phyloP scores from a whole-genome alignment of 2,329 filamentous ascomycete genomes.

The Monosporascus sp. region DNA sequence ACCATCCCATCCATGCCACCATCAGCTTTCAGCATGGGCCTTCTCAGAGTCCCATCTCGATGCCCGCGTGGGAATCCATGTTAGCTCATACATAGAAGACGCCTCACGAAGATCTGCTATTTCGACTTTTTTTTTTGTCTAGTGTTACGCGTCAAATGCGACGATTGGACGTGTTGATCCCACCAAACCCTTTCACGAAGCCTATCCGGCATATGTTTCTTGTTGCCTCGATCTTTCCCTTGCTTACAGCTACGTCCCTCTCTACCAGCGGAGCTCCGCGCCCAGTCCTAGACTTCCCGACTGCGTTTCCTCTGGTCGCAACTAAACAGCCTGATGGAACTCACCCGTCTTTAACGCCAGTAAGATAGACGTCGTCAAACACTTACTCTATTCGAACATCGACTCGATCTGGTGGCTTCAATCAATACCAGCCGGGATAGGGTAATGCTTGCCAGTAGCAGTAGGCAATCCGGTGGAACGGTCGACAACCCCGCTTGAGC shows the following conservation, averaged over 20 bases:
- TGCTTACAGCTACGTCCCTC: background rate
- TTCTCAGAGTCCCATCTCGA: background rate
- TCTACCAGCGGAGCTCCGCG: background rate
- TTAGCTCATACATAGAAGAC: background rate
- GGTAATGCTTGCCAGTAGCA: background rate
- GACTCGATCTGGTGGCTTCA: no score
- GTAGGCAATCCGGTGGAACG: background rate
- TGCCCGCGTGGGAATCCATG: background rate
- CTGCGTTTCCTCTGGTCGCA: background rate
- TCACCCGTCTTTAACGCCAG: background rate
- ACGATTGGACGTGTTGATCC: background rate
- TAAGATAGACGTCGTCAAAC: no score
- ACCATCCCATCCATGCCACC: background rate
- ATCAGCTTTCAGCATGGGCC: background rate
- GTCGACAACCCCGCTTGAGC: background rate
- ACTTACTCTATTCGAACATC: background rate
- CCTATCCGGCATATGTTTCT: background rate
- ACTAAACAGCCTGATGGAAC: background rate
- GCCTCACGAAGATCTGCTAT: background rate
- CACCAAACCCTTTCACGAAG: background rate
- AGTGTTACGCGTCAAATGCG: background rate
- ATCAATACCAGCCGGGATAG: background rate
- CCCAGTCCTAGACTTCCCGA: background rate
- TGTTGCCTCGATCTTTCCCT: background rate
- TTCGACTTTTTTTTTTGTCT: background rate